Evolutionary conservation across 2,329 filamentous ascomycete genomes (phyloP), one percentile per base, ranked within the genome.

Genomic region (Nemania sp.): DNA sequence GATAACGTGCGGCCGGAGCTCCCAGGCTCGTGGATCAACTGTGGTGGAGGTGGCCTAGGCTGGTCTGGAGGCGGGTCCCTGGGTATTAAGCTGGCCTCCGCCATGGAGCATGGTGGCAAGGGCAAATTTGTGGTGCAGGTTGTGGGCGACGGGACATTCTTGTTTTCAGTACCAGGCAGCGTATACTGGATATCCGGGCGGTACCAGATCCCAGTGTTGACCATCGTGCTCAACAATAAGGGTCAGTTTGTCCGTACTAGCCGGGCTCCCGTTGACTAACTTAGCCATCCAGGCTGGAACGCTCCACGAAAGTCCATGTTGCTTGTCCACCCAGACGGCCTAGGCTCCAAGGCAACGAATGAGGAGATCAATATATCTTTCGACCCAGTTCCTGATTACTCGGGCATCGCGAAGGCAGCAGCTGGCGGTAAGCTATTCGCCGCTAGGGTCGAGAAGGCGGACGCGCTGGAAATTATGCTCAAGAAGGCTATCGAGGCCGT

Each of bases 1-100:
- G 88, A 92, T 65, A 87, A 90, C 68, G 74, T 92, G 5, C 84
- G 84, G 67, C 83, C 85, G 3, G 86, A 83, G 2, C 67, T 84
- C 7, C 79, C 81, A 0, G 79, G 80, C 0, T 77, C 76, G 52
- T 81, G 80, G 77, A 79, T 83, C 73, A 83, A 83, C 74, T 83
- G 81, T 62, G 81, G 81, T 55, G 80, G 79, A 54, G 81, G 80
- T 18, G 81, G 81, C 0, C 74, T 84, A 0, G 81, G 81, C 5
- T 84, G 81, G 81, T 82, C 80, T 10, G 81, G 81, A 29, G 81
- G 81, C 25, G 81, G 77, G 15, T 76, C 78, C 1, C 67, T 83
- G 17, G 81, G 81, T 20, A 78, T 83, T 67, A 83, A 82, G 70
- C 71, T 84, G 57, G 79, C 76, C 18, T 74, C 75, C 0, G 75